These are phyloP conservation scores for Triticum timopheevii DNA, from an alignment of 176 grass and related monocot species.

Conservation along the genomic window DNA sequence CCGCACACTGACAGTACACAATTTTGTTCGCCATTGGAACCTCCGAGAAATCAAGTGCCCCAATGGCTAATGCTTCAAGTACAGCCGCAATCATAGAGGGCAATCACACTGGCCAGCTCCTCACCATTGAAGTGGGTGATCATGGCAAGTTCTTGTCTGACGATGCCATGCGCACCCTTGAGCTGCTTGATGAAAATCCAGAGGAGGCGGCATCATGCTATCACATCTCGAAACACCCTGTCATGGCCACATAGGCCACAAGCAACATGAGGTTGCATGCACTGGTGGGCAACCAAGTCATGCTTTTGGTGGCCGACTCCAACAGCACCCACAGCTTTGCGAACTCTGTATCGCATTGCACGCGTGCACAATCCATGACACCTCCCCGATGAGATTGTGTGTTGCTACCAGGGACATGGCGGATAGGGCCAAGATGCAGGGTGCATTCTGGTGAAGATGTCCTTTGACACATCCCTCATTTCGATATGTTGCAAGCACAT, in stretches of 20 bases:
- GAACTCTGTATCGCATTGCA: background rate
- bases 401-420: no score
- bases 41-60: background rate
- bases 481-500: no score
- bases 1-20: background rate
- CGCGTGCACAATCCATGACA: background rate
- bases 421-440: no score
- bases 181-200: background rate
- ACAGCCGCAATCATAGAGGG: background rate
- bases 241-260: background rate
- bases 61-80: background rate
- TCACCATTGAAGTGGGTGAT: background rate
- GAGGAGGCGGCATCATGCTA: background rate
- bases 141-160: background rate
- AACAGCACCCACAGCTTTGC: background rate
- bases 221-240: background rate
- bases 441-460: no score
- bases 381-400: background rate
- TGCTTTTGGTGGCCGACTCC: background rate
- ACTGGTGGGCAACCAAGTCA: background rate
- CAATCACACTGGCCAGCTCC: background rate
- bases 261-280: background rate
- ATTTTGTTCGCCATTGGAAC: background rate
- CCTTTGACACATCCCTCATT: no score
- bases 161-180: background rate